These are phyloP conservation scores for Cyclostephanos tholiformis DNA, from an alignment of 108 stramenopile genomes.

Conservation along the genomic window DNA sequence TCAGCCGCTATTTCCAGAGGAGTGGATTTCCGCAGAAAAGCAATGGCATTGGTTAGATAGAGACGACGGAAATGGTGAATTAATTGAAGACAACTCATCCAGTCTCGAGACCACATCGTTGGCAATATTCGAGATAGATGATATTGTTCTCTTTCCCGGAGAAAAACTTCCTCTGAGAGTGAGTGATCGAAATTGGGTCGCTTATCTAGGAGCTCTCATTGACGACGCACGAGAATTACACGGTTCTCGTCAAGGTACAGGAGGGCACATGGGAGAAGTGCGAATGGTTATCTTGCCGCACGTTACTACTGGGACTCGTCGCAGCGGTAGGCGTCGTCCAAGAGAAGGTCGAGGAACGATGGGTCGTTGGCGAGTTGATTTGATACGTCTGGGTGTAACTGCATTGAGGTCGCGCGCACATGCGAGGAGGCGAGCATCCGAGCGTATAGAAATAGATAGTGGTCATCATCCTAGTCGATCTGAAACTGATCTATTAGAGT, in stretches of 20 bases:
- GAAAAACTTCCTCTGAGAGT: conserved; percentile 63
- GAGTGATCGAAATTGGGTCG: conserved; percentile 58
- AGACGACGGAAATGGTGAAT: neutral
- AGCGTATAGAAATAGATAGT: neutral
- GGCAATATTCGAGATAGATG: conserved; percentile 71
- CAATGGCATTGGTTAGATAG: conserved; percentile 13
- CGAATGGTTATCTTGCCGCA: conserved; percentile 47
- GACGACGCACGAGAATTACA: conserved; percentile 52
- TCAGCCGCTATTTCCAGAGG: conserved; percentile 58
- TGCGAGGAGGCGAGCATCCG: conserved; percentile 13
- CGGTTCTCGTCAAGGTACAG: conserved; percentile 41
- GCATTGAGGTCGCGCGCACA: conserved; percentile 17
- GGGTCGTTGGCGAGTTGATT: conserved; percentile 43
- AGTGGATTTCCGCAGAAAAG: conserved; percentile 38
- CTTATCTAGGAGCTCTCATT: conserved; percentile 67
- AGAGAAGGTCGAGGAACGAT: conserved; percentile 23
- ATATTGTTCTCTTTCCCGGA: conserved; percentile 77
- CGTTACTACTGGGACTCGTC: conserved; percentile 21
- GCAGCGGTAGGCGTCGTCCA: conserved; percentile 22
- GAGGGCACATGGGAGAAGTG: conserved; percentile 43
- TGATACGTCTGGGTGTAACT: conserved; percentile 42
- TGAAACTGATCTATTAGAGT: conserved; percentile 6
- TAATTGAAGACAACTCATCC: neutral
- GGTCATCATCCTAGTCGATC: neutral
- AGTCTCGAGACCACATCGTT: conserved; percentile 26